phyloP scores from a whole-genome alignment of 257 asterid genomes.

The Ilex asprella region DNA sequence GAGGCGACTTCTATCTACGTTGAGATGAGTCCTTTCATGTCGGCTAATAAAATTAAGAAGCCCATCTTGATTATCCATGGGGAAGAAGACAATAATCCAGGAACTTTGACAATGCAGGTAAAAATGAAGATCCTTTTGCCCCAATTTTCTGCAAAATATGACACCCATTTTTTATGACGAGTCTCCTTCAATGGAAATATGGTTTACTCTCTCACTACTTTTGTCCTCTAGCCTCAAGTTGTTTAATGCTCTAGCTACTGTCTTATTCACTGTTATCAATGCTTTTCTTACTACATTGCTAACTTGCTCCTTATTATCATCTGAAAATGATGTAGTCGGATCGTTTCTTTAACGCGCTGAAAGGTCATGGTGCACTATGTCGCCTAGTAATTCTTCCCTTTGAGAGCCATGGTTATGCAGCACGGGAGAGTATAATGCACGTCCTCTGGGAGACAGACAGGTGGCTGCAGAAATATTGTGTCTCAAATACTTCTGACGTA shows the following conservation, averaged over 20 bases:
- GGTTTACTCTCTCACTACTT: neutral
- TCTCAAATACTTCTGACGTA: constrained; percentile 35
- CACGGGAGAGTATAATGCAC: constrained; percentile 97
- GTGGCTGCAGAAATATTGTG: constrained; percentile 81
- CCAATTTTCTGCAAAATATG: no score
- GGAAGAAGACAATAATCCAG: constrained; percentile 96
- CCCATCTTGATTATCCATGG: constrained; percentile 96
- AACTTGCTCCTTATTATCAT: neutral
- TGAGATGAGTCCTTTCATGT: constrained; percentile 90
- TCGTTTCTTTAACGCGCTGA: constrained; percentile 87
- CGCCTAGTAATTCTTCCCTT: constrained; percentile 88
- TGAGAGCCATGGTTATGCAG: constrained; percentile 94
- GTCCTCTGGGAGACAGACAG: constrained; percentile 98
- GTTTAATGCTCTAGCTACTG: neutral
- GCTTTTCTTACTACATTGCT: neutral
- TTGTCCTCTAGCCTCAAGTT: neutral
- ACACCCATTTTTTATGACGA: no score
- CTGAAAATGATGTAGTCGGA: constrained; percentile 56
- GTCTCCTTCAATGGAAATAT: neutral
- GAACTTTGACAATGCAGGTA: constrained; percentile 99
- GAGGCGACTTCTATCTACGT: constrained; percentile 79
- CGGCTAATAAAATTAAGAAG: constrained; percentile 92
- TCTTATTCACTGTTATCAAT: neutral
- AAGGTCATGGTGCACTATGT: constrained; percentile 93
- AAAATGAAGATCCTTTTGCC: constrained; percentile 8